Percentiles rank a stretch among this genome's conserved stretches.
Conservation (phyloP, 441 rosid genomes). For the Pelargonium fulgidum region DNA sequence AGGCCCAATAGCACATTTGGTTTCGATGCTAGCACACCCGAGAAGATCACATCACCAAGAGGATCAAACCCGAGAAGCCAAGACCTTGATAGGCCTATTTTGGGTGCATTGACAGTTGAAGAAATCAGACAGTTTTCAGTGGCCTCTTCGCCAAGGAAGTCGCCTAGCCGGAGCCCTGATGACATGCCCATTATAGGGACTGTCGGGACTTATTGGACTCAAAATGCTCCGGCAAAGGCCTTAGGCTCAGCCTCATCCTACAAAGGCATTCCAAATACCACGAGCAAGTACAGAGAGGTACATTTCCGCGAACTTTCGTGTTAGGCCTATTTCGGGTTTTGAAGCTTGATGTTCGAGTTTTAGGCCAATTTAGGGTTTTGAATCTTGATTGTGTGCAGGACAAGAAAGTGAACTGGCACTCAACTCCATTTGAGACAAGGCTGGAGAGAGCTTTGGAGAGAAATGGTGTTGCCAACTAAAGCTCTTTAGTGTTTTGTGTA, state of each 20-base stretch:
- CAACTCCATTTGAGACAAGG: conserved; percentile 27
- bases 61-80: conserved; percentile 18
- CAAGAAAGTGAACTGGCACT: conserved; percentile 26
- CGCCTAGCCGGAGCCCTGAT: conserved; percentile 22
- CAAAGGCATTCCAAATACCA: conserved; percentile 24
- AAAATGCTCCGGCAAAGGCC: neutral
- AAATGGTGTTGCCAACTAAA: neutral
- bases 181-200: conserved; percentile 23
- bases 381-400: conserved; percentile 17
- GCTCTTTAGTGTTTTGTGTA: neutral
- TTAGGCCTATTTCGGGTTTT: too few relatives aligned
- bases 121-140: conserved; percentile 22
- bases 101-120: conserved; percentile 21
- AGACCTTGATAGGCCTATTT: conserved; percentile 21
- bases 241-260: conserved; percentile 16
- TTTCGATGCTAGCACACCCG: neutral
- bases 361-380: neutral
- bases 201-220: conserved; percentile 22
- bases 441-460: conserved; percentile 23
- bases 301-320: neutral
- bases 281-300: conserved; percentile 25
- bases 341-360: neutral
- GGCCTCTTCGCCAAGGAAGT: conserved; percentile 19
- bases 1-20: too few relatives aligned
- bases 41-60: neutral